Conservation (phyloP, 768 basidiomycete species). For the Naganishia onofrii region DNA sequence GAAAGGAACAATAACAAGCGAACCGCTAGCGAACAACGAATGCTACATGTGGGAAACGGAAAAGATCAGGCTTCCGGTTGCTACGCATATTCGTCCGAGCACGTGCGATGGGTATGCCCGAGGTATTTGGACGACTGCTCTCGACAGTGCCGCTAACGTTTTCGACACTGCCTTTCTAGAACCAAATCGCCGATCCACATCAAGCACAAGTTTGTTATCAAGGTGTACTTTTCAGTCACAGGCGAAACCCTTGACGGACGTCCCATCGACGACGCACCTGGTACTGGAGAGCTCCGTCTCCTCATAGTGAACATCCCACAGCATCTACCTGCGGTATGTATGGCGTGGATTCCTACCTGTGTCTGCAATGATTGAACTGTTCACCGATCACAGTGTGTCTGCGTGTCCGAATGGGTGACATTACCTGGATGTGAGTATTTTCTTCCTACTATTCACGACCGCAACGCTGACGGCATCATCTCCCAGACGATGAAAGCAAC, state of each 20-base stretch:
- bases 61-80: conserved; percentile 19
- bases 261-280: not conserved
- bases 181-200: conserved; percentile 19
- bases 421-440: conserved; percentile 25
- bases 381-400: conserved; percentile 6
- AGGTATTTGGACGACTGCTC: not conserved
- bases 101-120: conserved; percentile 12
- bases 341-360: not conserved
- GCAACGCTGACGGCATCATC: not conserved
- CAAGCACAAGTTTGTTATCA: conserved; percentile 10
- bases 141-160: too few relatives aligned
- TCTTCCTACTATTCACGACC: too few relatives aligned
- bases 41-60: conserved; percentile 7
- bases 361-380: not conserved
- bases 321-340: conserved; percentile 19
- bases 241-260: conserved; percentile 15
- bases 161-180: not conserved
- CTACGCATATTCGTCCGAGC: conserved; percentile 5
- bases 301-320: not conserved
- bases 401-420: conserved; percentile 15
- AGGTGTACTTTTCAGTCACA: conserved; percentile 26
- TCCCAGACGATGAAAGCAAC: conserved; percentile 4
- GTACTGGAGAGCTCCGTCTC: conserved; percentile 5
- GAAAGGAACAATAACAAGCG: not conserved
- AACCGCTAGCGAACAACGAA: not conserved